Conservation (phyloP, 176 grass and related monocot genomes). For the Juncus effusus region DNA sequence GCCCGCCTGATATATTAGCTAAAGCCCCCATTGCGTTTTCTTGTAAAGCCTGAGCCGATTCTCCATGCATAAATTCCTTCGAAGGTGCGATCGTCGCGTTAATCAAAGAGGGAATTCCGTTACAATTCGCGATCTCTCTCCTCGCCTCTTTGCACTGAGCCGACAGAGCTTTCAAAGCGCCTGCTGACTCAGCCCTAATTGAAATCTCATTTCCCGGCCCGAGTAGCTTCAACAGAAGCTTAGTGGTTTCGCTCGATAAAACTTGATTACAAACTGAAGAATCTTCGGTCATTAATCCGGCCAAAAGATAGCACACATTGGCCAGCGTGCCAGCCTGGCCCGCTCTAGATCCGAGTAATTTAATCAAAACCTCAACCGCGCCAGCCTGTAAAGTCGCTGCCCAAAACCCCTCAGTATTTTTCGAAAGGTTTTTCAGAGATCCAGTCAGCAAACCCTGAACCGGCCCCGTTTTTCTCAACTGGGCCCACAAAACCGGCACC, state of each 20-base stretch:
- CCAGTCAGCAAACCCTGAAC: slow-evolving; percentile 85
- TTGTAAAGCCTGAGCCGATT: slow-evolving; percentile 97
- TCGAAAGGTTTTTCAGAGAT: slow-evolving; percentile 80
- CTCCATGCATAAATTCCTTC: slow-evolving; percentile 99
- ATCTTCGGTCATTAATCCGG: slow-evolving; percentile 90
- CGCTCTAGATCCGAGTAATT: slow-evolving; percentile 52
- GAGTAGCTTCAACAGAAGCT: slow-evolving; percentile 91
- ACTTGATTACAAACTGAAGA: slow-evolving; percentile 82
- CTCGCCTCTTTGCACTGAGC: slow-evolving; percentile 95
- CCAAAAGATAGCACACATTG: slow-evolving; percentile 86
- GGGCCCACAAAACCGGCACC: slow-evolving; percentile 80
- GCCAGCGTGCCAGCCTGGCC: slow-evolving; percentile 61
- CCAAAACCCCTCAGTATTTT: slow-evolving; percentile 91
- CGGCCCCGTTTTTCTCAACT: slow-evolving; percentile 83
- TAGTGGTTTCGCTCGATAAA: slow-evolving; percentile 72
- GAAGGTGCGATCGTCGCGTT: slow-evolving; percentile 99
- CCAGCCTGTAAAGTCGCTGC: slow-evolving; percentile 70
- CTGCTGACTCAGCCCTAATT: slow-evolving; percentile 92
- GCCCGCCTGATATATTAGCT: slow-evolving; percentile 97
- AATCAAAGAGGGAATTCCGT: slow-evolving; percentile 94
- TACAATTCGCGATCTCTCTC: slow-evolving; percentile 86
- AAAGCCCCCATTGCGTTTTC: slow-evolving; percentile 99
- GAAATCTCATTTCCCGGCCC: slow-evolving; percentile 89
- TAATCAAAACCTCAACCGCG: slow-evolving; percentile 89
- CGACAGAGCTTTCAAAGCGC: slow-evolving; percentile 87